Percentiles rank a stretch among this genome's conserved stretches.
phyloP scores from a whole-genome alignment of 2,329 filamentous ascomycete species.

The Fusarium chuoi region DNA sequence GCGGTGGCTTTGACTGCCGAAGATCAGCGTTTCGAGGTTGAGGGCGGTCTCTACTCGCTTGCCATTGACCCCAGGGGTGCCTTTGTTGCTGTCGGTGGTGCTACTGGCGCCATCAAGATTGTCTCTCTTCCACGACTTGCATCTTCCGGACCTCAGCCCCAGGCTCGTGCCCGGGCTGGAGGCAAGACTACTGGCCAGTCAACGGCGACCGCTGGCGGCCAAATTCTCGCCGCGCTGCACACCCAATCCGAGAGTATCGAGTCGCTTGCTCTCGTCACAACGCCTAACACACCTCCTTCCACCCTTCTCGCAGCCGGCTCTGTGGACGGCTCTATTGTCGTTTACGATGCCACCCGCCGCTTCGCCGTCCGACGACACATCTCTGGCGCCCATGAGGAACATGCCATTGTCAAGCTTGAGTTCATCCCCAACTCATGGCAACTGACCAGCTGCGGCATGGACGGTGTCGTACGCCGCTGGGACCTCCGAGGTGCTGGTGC shows the following conservation, averaged over 20 bases:
- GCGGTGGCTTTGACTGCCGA: conserved; percentile 80
- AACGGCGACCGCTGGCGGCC: conserved; percentile 56
- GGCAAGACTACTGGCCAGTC: conserved; percentile 47
- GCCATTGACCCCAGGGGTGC: conserved; percentile 82
- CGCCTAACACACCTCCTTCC: conserved; percentile 56
- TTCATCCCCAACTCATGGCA: conserved; percentile 78
- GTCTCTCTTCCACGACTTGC: conserved; percentile 79
- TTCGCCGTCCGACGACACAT: conserved; percentile 90
- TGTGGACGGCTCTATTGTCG: conserved; percentile 80
- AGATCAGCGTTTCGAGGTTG: conserved; percentile 91
- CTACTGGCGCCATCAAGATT: conserved; percentile 85
- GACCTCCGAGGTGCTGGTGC: conserved; percentile 69
- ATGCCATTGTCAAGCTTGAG: conserved; percentile 91
- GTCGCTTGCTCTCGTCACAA: conserved; percentile 70
- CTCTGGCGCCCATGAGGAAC: conserved; percentile 84
- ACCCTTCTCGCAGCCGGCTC: conserved; percentile 72
- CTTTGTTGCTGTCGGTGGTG: conserved; percentile 87
- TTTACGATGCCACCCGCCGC: conserved; percentile 87
- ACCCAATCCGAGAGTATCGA: conserved; percentile 82
- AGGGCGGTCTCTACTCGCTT: conserved; percentile 90
- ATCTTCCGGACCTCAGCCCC: conserved; percentile 35
- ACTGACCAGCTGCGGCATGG: conserved; percentile 89
- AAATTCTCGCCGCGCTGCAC: conserved; percentile 84
- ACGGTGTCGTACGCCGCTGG: conserved; percentile 91
- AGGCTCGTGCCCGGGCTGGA: conserved; percentile 43